Conservation (phyloP, 2,329 filamentous ascomycete species). For the Ophiobolus disseminans region DNA sequence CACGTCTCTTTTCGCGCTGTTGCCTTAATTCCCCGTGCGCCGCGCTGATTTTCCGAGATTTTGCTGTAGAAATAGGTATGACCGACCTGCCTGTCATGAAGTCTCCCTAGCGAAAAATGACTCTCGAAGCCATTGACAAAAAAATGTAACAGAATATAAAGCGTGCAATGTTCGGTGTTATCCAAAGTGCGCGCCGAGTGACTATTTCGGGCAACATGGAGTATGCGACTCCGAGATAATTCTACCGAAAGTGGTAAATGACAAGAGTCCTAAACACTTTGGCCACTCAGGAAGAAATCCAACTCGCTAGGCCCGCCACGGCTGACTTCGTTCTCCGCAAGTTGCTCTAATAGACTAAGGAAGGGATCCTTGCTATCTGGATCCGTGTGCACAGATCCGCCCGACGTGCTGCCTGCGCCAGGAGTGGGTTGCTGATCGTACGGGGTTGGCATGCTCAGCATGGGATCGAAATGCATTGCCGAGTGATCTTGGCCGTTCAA, state of each 20-base stretch:
- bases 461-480: slow-evolving; percentile 40
- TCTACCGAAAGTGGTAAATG: neutral
- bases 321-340: slow-evolving; percentile 79
- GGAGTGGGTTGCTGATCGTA: slow-evolving; percentile 55
- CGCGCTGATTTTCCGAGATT: slow-evolving; percentile 10
- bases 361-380: slow-evolving; percentile 78
- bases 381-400: slow-evolving; percentile 51
- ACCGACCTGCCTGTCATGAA: too few relatives aligned
- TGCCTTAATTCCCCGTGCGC: slow-evolving; percentile 15
- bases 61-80: too few relatives aligned
- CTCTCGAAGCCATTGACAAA: slow-evolving; percentile 18
- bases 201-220: neutral
- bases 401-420: slow-evolving; percentile 51
- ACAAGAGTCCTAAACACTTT: slow-evolving; percentile 30
- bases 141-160: slow-evolving; percentile 19
- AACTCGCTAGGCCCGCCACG: slow-evolving; percentile 74
- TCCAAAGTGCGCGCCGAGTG: slow-evolving; percentile 1
- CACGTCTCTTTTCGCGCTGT: slow-evolving; percentile 13
- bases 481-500: slow-evolving; percentile 26
- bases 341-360: slow-evolving; percentile 77
- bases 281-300: slow-evolving; percentile 72
- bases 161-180: neutral
- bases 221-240: slow-evolving; percentile 1
- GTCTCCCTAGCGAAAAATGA: slow-evolving; percentile 11
- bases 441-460: slow-evolving; percentile 52